Evolutionary conservation across 192 early-diverging fungal genomes (phyloP), one percentile per base, ranked within the genome.

Genomic region (Umbelopsis ramanniana): DNA sequence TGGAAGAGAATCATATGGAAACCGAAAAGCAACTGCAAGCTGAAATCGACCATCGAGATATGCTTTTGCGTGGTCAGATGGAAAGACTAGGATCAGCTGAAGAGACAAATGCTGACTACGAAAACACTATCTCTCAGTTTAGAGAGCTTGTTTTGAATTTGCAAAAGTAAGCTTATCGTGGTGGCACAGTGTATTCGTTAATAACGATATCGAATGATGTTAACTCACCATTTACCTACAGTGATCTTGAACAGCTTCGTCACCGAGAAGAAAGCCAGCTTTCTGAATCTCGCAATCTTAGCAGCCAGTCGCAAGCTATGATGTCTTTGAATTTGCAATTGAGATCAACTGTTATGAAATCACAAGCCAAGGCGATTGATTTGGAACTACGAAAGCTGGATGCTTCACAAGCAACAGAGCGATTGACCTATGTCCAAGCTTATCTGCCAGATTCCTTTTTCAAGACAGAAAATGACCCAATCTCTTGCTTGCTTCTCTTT

Each of bases 1-100:
- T 97, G 73, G 97, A 98, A 76, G 94, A 96, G 74, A 93, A 91
- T 72, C 96, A 96, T 72, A 85, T 95, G 5, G 91, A 96, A 57
- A 94, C 92, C 24, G 92, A 95, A 76, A 90, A 94, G 68, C 89
- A 94, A 46, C 82, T 97, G 47, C 88, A 91, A 63, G 89, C 87
- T 23, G 97, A 97, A 70, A 93, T 95, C 74, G 66, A 92, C 68
- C 81, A 89, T 60, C 93, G 93, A 74, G 91, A 92, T 54, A 88
- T 78, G 26, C 79, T 91, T 26, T 78, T 94, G 37, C 71, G 86
- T 48, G 94, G 89, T 38, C 83, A 88, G 17, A 60, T 83, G 52
- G 82, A 84, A 63, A 79, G 84, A 48, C 76, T 93, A 15, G 86
- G 89, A 29, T 80, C 78, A 45, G 77, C 89, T 43, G 93, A 95